Percentiles rank a stretch among this genome's conserved stretches.
phyloP scores from a whole-genome alignment of 306 rosid genomes.

The Castanea crenata region DNA sequence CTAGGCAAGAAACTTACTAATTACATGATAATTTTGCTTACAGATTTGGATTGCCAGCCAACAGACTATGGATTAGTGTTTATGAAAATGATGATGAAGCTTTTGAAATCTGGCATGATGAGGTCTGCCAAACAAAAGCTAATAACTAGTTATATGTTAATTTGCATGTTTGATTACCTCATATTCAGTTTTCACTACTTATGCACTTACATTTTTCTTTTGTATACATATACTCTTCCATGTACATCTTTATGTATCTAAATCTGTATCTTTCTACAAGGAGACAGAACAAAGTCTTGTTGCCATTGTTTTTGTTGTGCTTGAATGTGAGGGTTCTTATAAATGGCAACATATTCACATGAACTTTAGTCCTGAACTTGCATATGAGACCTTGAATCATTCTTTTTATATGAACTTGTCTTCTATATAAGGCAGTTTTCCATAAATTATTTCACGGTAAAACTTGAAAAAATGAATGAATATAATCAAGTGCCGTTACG shows the following conservation, averaged over 20 bases:
- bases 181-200: not conserved
- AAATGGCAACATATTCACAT: not conserved
- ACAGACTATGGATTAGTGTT: constrained; percentile 83
- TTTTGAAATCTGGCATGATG: constrained; percentile 66
- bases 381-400: not conserved
- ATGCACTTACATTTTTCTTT: not conserved
- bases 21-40: constrained; percentile 18
- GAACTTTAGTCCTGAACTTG: not conserved
- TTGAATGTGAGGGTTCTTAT: not conserved
- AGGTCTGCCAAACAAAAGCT: constrained; percentile 43
- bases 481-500: not conserved
- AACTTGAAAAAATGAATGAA: not conserved
- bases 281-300: not conserved
- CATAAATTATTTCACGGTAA: not conserved
- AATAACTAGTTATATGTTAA: constrained; percentile 5
- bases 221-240: not conserved
- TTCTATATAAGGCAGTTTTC: not conserved
- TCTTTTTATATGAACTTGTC: not conserved
- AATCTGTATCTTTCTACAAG: not conserved
- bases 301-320: not conserved
- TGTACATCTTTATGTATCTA: not conserved
- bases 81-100: constrained; percentile 83
- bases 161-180: not conserved
- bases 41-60: constrained; percentile 74
- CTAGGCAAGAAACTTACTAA: not conserved